A percentile compares a stretch with the other conserved stretches of the same genome.
phyloP scores from a whole-genome alignment of 305 asterid genomes.

The Solanum chacoense region DNA sequence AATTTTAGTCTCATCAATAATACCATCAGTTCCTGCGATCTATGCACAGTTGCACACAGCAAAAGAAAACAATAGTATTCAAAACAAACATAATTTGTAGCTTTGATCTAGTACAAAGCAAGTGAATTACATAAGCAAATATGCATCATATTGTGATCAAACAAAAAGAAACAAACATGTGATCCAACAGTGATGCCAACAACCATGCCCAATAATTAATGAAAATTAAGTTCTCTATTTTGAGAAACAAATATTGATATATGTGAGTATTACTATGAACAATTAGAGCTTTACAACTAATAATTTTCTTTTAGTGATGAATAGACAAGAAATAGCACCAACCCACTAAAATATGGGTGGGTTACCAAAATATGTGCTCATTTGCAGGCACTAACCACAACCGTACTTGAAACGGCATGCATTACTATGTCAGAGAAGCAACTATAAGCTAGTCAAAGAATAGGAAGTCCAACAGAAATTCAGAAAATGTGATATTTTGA shows the following conservation, averaged over 20 bases:
- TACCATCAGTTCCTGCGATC: background rate
- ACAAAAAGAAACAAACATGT: background rate
- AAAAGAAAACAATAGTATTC: background rate
- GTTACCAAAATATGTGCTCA: background rate
- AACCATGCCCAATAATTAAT: background rate
- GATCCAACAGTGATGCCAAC: background rate
- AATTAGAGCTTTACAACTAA: background rate
- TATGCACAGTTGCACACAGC: background rate
- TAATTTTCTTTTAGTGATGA: background rate
- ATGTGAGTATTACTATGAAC: background rate
- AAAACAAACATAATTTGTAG: background rate
- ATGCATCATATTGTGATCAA: background rate
- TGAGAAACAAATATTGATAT: background rate
- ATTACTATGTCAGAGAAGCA: background rate
- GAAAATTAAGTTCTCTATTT: background rate
- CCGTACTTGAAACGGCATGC: background rate
- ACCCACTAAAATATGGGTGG: background rate
- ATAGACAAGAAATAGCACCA: background rate
- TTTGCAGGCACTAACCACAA: background rate
- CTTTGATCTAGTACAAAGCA: background rate
- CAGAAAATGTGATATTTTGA: background rate
- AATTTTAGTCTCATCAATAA: background rate
- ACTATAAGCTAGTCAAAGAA: background rate
- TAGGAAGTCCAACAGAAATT: background rate
- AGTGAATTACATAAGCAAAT: background rate